A percentile compares a stretch with the other conserved stretches of the same genome.
phyloP scores from a whole-genome alignment of 2,329 filamentous ascomycete species.

The Phialophora chinensis region DNA sequence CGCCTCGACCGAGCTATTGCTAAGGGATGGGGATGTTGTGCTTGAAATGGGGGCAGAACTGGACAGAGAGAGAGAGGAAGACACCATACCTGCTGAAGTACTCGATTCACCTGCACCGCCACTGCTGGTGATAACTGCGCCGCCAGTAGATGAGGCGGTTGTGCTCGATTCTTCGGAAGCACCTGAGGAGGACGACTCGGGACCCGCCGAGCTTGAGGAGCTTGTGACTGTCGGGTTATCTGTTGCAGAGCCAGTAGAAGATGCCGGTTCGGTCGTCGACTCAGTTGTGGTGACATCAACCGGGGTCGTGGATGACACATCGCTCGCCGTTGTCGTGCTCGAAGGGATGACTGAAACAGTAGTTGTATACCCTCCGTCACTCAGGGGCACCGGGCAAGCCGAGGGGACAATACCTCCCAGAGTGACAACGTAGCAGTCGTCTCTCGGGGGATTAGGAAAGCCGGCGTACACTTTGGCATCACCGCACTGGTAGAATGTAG shows the following conservation, averaged over 20 bases:
- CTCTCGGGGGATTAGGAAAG: constrained; percentile 30
- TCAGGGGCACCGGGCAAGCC: constrained; percentile 25
- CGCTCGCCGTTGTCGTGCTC: not conserved
- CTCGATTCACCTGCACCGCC: not conserved
- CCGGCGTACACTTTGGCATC: constrained; percentile 33
- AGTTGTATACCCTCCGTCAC: constrained; percentile 9
- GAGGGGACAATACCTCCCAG: constrained; percentile 34
- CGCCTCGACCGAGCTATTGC: constrained; percentile 18
- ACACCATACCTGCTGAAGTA: constrained; percentile 35
- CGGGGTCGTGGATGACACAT: constrained; percentile 12
- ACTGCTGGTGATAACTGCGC: not conserved
- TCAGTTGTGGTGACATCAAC: constrained; percentile 11
- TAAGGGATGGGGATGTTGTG: constrained; percentile 18
- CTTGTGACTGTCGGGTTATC: constrained; percentile 9
- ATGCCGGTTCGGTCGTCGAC: constrained; percentile 5
- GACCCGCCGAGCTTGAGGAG: constrained; percentile 17
- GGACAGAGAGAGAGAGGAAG: constrained; percentile 29
- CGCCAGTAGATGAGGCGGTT: not conserved
- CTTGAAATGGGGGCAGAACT: constrained; percentile 27
- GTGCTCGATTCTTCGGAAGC: not conserved
- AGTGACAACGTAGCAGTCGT: constrained; percentile 29
- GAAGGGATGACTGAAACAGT: not conserved
- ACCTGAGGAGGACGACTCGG: not conserved
- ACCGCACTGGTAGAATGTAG: constrained; percentile 35
- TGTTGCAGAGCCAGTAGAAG: constrained; percentile 7